Base-by-base conservation (phyloP, 331 rosid species). In the Cydonia oblonga region DNA sequence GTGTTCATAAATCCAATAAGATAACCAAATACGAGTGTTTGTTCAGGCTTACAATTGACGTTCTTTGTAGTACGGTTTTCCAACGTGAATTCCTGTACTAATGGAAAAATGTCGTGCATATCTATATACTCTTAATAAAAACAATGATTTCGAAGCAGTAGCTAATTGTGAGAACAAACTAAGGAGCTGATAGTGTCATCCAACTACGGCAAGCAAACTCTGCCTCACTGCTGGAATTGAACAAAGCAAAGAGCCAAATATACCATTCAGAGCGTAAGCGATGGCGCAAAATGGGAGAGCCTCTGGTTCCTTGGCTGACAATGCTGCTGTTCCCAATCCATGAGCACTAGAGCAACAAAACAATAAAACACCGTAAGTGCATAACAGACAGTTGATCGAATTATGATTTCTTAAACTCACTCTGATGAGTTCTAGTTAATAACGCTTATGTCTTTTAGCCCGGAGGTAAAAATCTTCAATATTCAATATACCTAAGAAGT, bases 211-310 rank as follows among this genome's bases (percentile, higher is more conserved):
- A 66, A 91, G 58, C 85, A 89, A 82, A 78, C 96, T 93, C 66
- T 85, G 76, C 83, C 98, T 86, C 19, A 93, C 84, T n/a, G 73
- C 81, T 10, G 97, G 97, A 75, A 93, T 65, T 38, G 98, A 93
- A 84, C 97, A 93, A 26, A 91, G 82, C 76, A 88, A 38, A 33
- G 97, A 87, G 69, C 98, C 98, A 82, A 91, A 91, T 70, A 93
- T 93, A 28, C 97, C 97, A 80, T 88, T 93, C 76, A 91, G 78
- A 58, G 90, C 97, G 75, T 93, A 89, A 51, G 98, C 96, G 73
- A 93, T 89, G 75, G 98, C 96, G 44, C 98, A 93, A 75, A 93
- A 93, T 59, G 97, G 96, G 58, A 93, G 96, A 77, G 98, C 96
- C 82, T 91, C 98, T 4, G 97, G 98, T 85, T 93, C 98, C 84